These are phyloP conservation scores for Erysiphe pisi DNA, from an alignment of 2,329 filamentous ascomycete species.

Conservation along the genomic window DNA sequence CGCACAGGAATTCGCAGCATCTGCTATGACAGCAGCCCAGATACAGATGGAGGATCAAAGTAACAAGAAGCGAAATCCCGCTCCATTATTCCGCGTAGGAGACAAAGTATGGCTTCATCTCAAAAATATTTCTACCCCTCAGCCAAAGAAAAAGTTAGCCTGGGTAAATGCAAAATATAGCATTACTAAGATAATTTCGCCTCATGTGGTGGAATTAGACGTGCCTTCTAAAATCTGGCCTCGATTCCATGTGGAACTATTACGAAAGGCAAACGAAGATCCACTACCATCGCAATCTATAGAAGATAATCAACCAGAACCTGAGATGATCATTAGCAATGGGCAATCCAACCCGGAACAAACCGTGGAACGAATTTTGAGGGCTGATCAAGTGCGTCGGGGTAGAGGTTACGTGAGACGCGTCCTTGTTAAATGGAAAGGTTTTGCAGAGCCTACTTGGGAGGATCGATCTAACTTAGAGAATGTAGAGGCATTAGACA, in stretches of 20 bases:
- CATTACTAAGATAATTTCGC: too few species aligned
- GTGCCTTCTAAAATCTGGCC: too few species aligned
- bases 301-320: conserved; percentile 12
- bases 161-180: too few species aligned
- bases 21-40: conserved; percentile 4
- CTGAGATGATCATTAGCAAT: background rate
- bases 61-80: background rate
- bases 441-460: background rate
- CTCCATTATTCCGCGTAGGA: background rate
- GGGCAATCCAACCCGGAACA: background rate
- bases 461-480: too few species aligned
- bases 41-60: background rate
- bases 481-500: background rate
- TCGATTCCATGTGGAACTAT: background rate
- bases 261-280: background rate
- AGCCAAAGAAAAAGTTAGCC: too few species aligned
- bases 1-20: conserved; percentile 2
- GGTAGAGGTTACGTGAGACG: background rate
- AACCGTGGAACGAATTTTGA: background rate
- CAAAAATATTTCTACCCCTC: too few species aligned
- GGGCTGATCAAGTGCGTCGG: background rate
- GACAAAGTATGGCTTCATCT: too few species aligned
- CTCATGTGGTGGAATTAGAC: too few species aligned
- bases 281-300: background rate
- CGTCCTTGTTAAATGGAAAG: conserved; percentile 15